Percentiles rank a stretch among this genome's conserved stretches.
Conservation (phyloP, 352 stramenopile species). For the Phytopythium cucurbitacearum region DNA sequence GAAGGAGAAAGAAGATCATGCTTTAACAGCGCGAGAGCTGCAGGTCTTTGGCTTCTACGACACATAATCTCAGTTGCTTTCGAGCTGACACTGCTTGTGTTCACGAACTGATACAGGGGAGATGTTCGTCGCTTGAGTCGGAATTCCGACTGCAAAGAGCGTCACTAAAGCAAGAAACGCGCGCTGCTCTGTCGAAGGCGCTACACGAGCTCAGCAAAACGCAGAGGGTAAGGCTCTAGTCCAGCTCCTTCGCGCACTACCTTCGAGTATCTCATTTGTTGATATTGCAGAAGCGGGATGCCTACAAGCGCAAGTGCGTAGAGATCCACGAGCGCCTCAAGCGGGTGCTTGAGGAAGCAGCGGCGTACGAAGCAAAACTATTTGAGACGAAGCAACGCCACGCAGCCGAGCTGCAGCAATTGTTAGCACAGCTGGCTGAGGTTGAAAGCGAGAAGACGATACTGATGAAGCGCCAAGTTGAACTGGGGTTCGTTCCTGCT, state of each 20-base stretch:
- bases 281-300: constrained; percentile 55
- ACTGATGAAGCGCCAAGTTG: constrained; percentile 50
- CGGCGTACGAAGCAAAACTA: constrained; percentile 34
- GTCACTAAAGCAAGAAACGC: constrained; percentile 52
- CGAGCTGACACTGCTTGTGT: too few species aligned
- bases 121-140: constrained; percentile 31
- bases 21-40: constrained; percentile 27
- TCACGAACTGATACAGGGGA: constrained; percentile 20
- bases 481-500: constrained; percentile 22
- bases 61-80: too few species aligned
- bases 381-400: constrained; percentile 60
- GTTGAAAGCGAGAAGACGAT: constrained; percentile 65
- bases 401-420: constrained; percentile 45
- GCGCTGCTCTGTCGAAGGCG: constrained; percentile 46
- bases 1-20: constrained; percentile 55
- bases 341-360: constrained; percentile 34
- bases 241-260: too few species aligned
- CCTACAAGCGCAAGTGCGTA: constrained; percentile 80
- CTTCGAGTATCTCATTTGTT: not conserved
- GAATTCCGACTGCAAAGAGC: constrained; percentile 30
- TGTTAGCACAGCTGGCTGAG: constrained; percentile 62
- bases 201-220: constrained; percentile 53
- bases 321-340: constrained; percentile 78
- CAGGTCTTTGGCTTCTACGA: constrained; percentile 20
- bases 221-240: constrained; percentile 43